Conservation (phyloP, 2,329 filamentous ascomycete genomes). For the Penicillium olsonii region DNA sequence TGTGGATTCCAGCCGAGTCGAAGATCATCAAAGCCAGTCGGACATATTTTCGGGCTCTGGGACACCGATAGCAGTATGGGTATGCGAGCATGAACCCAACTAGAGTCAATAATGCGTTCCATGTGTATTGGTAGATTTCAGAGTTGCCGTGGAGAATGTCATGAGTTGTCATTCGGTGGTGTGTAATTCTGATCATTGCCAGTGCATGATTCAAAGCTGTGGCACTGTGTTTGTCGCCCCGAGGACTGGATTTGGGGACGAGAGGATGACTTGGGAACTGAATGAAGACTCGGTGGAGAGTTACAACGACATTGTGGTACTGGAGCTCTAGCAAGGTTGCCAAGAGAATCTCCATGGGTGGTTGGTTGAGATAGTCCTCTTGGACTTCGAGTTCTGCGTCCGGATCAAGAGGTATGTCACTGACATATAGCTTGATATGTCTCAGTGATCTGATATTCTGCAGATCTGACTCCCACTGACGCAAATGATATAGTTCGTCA, state of each 20-base stretch:
- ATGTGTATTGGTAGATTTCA: conserved; percentile 24
- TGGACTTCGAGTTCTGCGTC: not conserved
- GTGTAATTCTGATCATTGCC: conserved; percentile 9
- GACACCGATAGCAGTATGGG: conserved; percentile 15
- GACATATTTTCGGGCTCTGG: conserved; percentile 8
- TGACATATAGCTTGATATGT: conserved; percentile 1
- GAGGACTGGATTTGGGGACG: conserved; percentile 7
- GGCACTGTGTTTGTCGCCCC: conserved; percentile 14
- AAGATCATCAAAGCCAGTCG: conserved; percentile 16
- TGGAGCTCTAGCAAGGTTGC: conserved; percentile 14
- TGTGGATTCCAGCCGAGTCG: conserved; percentile 8
- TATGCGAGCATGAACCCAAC: conserved; percentile 23
- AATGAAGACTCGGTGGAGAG: conserved; percentile 21
- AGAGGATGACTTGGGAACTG: conserved; percentile 16
- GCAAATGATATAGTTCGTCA: not conserved
- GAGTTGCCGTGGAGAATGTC: conserved; percentile 16
- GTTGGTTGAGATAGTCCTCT: conserved; percentile 1
- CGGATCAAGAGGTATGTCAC: not conserved
- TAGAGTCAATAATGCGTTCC: conserved; percentile 22
- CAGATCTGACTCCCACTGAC: conserved; percentile 3
- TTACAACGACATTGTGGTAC: conserved; percentile 20
- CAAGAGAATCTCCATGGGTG: conserved; percentile 7
- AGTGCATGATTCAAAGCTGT: conserved; percentile 21
- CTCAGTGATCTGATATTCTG: not conserved
- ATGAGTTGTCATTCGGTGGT: conserved; percentile 8